A percentile compares a stretch with the other conserved stretches of the same genome.
Conservation (phyloP, 441 rosid species). For the Sinapis alba region DNA sequence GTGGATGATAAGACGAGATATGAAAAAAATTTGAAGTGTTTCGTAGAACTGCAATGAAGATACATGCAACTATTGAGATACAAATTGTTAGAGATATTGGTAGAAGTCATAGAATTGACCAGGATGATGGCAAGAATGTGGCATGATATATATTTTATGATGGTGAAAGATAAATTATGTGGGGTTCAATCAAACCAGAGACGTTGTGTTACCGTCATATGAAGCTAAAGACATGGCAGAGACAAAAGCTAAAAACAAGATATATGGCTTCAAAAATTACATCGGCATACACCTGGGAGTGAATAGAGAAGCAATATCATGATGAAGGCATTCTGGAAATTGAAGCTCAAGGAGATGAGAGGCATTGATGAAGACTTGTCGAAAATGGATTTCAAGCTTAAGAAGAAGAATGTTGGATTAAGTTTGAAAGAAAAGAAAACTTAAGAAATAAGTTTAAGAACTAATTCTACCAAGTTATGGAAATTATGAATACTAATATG, state of each 20-base stretch:
- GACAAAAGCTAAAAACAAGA: not conserved
- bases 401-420: not conserved
- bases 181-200: not conserved
- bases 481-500: too few relatives aligned
- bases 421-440: not conserved
- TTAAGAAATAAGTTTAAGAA: too few relatives aligned
- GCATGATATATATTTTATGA: not conserved
- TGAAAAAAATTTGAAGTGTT: too few relatives aligned
- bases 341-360: not conserved
- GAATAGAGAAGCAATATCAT: not conserved
- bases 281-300: not conserved
- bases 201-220: not conserved
- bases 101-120: not conserved
- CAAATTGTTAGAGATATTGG: too few relatives aligned
- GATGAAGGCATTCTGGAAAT: not conserved
- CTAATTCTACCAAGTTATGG: not conserved
- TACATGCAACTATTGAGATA: too few relatives aligned
- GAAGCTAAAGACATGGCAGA: not conserved
- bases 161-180: not conserved
- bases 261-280: not conserved
- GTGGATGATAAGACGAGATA: too few relatives aligned
- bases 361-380: too few relatives aligned
- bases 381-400: not conserved
- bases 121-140: not conserved
- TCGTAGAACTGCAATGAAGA: too few relatives aligned